Conservation (phyloP, 192 early-diverging fungal species). For the Blastocladiella britannica region DNA sequence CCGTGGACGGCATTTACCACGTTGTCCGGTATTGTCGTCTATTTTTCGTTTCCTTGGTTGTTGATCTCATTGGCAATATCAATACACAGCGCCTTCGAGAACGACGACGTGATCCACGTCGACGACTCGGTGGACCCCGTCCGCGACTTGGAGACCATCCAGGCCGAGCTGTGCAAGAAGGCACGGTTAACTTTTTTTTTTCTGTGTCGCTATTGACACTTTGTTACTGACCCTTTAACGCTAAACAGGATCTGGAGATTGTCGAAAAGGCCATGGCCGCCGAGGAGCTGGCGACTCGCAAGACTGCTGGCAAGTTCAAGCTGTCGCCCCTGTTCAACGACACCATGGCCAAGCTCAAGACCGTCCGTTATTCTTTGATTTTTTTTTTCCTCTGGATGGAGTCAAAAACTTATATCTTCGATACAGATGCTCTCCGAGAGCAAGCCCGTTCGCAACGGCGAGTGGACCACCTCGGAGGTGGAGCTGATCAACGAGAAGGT, state of each 20-base stretch:
- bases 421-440: constrained; percentile 33
- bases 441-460: constrained; percentile 71
- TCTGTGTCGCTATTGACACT: too few relatives aligned
- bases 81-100: constrained; percentile 67
- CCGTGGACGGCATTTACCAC: constrained; percentile 36
- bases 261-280: constrained; percentile 5
- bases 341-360: constrained; percentile 17
- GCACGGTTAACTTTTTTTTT: too few relatives aligned
- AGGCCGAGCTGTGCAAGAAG: constrained; percentile 46
- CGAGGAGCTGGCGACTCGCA: background rate
- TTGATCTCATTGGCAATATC: too few relatives aligned
- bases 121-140: constrained; percentile 47
- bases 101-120: constrained; percentile 38
- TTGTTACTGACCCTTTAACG: too few relatives aligned
- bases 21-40: too few relatives aligned
- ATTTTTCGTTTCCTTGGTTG: background rate
- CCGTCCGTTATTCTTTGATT: constrained; percentile 16
- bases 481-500: constrained; percentile 3
- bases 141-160: constrained; percentile 57
- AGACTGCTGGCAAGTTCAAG: constrained; percentile 2
- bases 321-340: constrained; percentile 12
- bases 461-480: constrained; percentile 81
- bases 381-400: too few relatives aligned
- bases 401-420: too few relatives aligned
- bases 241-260: constrained; percentile 14